Conservation (phyloP, 2,329 filamentous ascomycete genomes). For the Helotiales sp. region DNA sequence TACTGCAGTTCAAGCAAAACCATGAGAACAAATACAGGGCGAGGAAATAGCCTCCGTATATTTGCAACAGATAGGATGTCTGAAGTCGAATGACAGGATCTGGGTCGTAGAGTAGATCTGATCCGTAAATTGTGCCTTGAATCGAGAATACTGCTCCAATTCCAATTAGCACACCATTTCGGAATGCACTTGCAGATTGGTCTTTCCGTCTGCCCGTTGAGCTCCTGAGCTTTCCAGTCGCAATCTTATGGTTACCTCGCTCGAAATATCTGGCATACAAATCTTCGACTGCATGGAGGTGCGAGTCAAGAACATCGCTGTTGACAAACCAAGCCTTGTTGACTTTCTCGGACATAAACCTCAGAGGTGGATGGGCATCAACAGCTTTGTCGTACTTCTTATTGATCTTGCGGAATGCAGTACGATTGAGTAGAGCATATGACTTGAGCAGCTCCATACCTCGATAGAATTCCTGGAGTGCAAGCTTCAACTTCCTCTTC, state of each 20-base stretch:
- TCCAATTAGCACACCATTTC: conserved; percentile 70
- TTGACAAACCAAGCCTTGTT: conserved; percentile 90
- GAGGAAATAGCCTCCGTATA: conserved; percentile 92
- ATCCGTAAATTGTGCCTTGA: conserved; percentile 67
- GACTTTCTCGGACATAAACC: conserved; percentile 91
- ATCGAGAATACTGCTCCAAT: conserved; percentile 68
- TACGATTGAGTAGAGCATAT: conserved; percentile 87
- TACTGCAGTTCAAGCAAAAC: conserved; percentile 83
- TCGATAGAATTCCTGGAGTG: conserved; percentile 91
- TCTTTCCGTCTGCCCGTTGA: conserved; percentile 64
- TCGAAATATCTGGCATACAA: conserved; percentile 96
- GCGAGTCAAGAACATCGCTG: conserved; percentile 80
- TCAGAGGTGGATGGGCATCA: conserved; percentile 74
- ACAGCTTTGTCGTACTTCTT: conserved; percentile 98
- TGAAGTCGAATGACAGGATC: conserved; percentile 55
- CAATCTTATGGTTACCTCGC: conserved; percentile 89
- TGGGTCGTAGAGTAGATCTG: conserved; percentile 54
- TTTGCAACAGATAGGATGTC: conserved; percentile 77
- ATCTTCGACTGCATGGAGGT: conserved; percentile 84
- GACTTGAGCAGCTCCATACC: conserved; percentile 90
- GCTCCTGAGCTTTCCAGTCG: conserved; percentile 82
- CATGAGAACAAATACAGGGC: conserved; percentile 78
- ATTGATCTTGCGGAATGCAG: conserved; percentile 95
- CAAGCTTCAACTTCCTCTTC: conserved; percentile 89
- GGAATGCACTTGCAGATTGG: conserved; percentile 62